Evolutionary conservation across 2,329 filamentous ascomycete genomes (phyloP).

Genomic region (Microcyclosporella mali): DNA sequence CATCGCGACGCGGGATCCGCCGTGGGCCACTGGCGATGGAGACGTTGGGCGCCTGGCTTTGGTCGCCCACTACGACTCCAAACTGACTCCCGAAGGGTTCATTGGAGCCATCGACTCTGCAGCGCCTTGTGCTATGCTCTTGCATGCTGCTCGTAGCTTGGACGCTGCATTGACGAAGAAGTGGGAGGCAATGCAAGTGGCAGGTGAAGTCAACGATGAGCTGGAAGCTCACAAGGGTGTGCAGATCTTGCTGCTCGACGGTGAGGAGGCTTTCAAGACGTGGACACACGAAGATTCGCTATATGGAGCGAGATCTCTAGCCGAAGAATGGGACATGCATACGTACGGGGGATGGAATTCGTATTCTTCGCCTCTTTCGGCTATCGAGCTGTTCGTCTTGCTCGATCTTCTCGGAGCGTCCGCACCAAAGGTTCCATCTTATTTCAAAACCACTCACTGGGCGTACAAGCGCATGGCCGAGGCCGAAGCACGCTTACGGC

Average conservation of each 20-base stretch:
- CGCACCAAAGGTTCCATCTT: conserved; percentile 69
- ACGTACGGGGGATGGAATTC: conserved; percentile 65
- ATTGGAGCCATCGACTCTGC: conserved; percentile 92
- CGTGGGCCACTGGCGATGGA: conserved; percentile 61
- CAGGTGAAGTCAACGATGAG: conserved; percentile 34
- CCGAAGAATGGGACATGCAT: conserved; percentile 70
- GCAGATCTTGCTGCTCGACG: conserved; percentile 84
- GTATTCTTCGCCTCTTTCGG: conserved; percentile 66
- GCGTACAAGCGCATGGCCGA: conserved; percentile 72
- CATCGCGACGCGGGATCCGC: conserved; percentile 80
- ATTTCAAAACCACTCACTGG: conserved; percentile 89
- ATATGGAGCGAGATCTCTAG: conserved; percentile 75
- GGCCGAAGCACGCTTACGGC: conserved; percentile 68
- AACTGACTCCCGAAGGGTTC: conserved; percentile 73
- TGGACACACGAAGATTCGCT: conserved; percentile 81
- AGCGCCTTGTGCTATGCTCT: conserved; percentile 85
- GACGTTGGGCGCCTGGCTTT: conserved; percentile 77
- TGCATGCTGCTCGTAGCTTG: conserved; percentile 76
- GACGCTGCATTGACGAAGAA: conserved; percentile 73
- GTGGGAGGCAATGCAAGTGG: conserved; percentile 66
- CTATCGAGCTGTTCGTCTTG: conserved; percentile 85
- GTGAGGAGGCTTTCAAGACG: conserved; percentile 79
- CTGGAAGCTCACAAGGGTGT: conserved; percentile 74
- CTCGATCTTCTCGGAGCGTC: conserved; percentile 76
- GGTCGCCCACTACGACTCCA: conserved; percentile 90